Evolutionary conservation across 1,284 basidiomycete genomes (phyloP).

Genomic region (Cryptococcus sp.): DNA sequence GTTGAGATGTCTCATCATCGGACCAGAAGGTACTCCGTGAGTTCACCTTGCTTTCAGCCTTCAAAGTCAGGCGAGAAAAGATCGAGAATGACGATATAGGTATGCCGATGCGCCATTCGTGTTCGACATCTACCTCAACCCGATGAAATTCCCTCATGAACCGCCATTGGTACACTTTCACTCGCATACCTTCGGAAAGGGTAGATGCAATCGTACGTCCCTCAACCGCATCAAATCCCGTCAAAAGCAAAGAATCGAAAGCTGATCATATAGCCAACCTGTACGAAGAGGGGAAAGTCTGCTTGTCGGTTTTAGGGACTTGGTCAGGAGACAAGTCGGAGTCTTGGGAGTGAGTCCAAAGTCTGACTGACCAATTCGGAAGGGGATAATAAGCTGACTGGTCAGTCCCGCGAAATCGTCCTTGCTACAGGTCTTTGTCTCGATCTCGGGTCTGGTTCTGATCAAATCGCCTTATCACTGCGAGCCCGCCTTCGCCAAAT

Average conservation of each 20-base stretch:
- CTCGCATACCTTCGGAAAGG: conserved; percentile 91
- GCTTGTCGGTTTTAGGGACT: conserved; percentile 82
- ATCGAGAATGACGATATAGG: conserved; percentile 7
- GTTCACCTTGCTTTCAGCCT: too few relatives aligned
- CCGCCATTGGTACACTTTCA: conserved; percentile 85
- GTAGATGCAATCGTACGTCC: conserved; percentile 58
- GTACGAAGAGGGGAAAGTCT: conserved; percentile 94
- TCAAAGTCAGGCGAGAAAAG: too few relatives aligned
- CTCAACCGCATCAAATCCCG: too few relatives aligned
- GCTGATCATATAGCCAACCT: conserved; percentile 58
- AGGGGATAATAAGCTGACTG: conserved; percentile 13
- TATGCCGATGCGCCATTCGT: conserved; percentile 90
- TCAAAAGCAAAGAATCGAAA: background rate
- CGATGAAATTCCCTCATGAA: conserved; percentile 71
- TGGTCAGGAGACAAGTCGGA: conserved; percentile 85
- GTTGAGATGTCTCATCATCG: conserved; percentile 80
- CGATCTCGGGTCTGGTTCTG: conserved; percentile 86
- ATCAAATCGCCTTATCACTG: conserved; percentile 93
- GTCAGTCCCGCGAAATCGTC: conserved; percentile 63
- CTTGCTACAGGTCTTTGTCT: conserved; percentile 84
- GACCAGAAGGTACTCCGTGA: conserved; percentile 80
- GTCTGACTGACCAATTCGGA: too few relatives aligned
- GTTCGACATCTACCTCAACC: conserved; percentile 86
- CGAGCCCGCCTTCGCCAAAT: conserved; percentile 82
- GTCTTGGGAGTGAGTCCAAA: conserved; percentile 57